Evolutionary conservation across 371 early-diverging fungal genomes (phyloP).

Genomic region (Syncephalastrum racemosum): DNA sequence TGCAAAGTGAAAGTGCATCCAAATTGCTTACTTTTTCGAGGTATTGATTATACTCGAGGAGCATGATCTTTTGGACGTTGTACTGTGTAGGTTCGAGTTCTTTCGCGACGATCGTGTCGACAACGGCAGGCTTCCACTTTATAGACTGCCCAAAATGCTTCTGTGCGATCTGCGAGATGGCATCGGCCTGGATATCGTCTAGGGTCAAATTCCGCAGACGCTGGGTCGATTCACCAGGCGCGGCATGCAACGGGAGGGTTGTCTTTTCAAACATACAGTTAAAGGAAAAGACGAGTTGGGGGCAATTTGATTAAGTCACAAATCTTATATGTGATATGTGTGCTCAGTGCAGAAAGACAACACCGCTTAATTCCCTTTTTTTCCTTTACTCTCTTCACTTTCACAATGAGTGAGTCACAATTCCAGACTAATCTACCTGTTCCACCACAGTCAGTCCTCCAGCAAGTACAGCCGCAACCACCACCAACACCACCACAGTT

Average conservation of each 20-base stretch:
- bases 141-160: conserved; percentile 36
- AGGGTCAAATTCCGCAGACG: conserved; percentile 39
- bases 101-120: conserved; percentile 57
- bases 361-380: background rate
- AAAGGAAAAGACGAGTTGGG: background rate
- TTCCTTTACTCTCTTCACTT: conserved; percentile 3
- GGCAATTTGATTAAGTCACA: conserved; percentile 4
- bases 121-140: conserved; percentile 54
- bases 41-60: conserved; percentile 78
- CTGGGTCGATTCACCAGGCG: conserved; percentile 38
- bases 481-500: too few species aligned
- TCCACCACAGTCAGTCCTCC: background rate
- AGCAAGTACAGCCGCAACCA: too few species aligned
- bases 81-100: conserved; percentile 58
- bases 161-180: conserved; percentile 53
- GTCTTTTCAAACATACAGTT: conserved; percentile 49
- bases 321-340: background rate
- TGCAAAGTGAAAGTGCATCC: background rate
- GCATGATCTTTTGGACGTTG: conserved; percentile 53
- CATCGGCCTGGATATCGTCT: conserved; percentile 56
- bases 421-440: background rate
- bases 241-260: conserved; percentile 48
- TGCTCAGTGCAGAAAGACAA: too few species aligned
- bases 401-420: too few species aligned
- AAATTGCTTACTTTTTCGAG: conserved; percentile 67